Evolutionary conservation across 2,329 filamentous ascomycete species (phyloP), one percentile per base, ranked within the genome.

Genomic region (Fusarium musae): DNA sequence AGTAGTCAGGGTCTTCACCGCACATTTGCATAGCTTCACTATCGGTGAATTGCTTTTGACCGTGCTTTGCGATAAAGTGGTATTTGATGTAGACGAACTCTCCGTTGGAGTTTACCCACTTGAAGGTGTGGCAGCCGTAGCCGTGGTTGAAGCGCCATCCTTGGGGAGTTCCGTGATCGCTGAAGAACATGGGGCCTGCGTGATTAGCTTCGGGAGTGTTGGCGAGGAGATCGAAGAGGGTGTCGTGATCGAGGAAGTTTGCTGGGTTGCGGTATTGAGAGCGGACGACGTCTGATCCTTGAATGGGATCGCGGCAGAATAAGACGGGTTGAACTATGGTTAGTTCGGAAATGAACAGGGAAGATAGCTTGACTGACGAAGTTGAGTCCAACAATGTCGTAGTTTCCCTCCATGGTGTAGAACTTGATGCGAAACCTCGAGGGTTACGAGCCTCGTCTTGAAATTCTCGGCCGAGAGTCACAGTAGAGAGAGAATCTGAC

Each of bases 91-190:
- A 66, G 3, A 65, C 43, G 4, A 65, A 66, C 2, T 66, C 61
- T 5, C 39, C 61, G 4, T 66, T 52, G 12, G 61, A 50, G 39
- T 59, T 46, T 5, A 66, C 61, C 61, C 39, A 66, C 34, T 46
- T 66, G 16, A 66, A 66, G 9, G 64, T 59, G 39, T 66, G 61
- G 19, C 50, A 67, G 13, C 64, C 39, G 11, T 66, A 67, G 28
- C 64, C 44, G 10, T 66, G 61, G 23, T 52, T 59, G 34, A 67
- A 66, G 28, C 61, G 61, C 64, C 64, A 66, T 23, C 64, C 52
- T 9, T 66, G 61, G 11, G 44, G 52, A 1, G 39, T 59, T 13
- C 61, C 61, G 6, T 67, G 64, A 11, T 66, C 52, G 4, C 44
- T 67, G 28, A 66, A 66, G 32, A 67, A 67, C 52, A 59, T 66